Percentiles rank a stretch among this genome's conserved stretches.
Evolutionary conservation across 1,139 yeast species (phyloP).

Genomic region (Zhuliangozyma parablackwelliae): DNA sequence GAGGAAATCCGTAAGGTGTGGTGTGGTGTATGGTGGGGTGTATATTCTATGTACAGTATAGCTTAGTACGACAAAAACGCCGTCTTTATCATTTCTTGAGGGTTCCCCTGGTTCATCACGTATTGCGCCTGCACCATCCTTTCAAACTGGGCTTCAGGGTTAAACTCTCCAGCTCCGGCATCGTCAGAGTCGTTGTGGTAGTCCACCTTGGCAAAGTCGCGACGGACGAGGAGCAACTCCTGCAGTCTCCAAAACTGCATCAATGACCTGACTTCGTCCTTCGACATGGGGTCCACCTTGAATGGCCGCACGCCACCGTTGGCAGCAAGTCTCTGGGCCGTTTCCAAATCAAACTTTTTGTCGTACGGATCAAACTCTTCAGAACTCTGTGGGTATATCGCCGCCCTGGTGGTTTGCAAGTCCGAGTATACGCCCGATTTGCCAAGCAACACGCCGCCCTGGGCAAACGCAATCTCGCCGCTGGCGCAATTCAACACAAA

Average conservation of each 20-base stretch:
- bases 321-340: constrained; percentile 46
- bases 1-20: constrained; percentile 5
- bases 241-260: constrained; percentile 52
- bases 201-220: constrained; percentile 37
- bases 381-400: constrained; percentile 38
- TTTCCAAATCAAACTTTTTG: constrained; percentile 46
- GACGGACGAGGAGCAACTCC: constrained; percentile 47
- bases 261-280: constrained; percentile 51
- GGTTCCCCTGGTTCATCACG: constrained; percentile 77
- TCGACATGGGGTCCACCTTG: constrained; percentile 46
- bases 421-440: constrained; percentile 32
- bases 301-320: constrained; percentile 47
- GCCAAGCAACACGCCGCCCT: constrained; percentile 69
- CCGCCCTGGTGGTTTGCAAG: constrained; percentile 53
- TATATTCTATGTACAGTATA: background rate
- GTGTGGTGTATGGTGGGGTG: too few relatives aligned
- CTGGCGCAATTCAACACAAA: constrained; percentile 52
- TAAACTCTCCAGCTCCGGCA: constrained; percentile 9
- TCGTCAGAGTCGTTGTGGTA: constrained; percentile 2
- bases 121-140: constrained; percentile 47
- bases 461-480: constrained; percentile 48
- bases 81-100: constrained; percentile 56
- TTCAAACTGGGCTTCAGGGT: constrained; percentile 26
- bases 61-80: constrained; percentile 22
- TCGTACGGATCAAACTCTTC: constrained; percentile 56